Evolutionary conservation across 139 green algal genomes (phyloP).

Genomic region (Nannochloris sp.): DNA sequence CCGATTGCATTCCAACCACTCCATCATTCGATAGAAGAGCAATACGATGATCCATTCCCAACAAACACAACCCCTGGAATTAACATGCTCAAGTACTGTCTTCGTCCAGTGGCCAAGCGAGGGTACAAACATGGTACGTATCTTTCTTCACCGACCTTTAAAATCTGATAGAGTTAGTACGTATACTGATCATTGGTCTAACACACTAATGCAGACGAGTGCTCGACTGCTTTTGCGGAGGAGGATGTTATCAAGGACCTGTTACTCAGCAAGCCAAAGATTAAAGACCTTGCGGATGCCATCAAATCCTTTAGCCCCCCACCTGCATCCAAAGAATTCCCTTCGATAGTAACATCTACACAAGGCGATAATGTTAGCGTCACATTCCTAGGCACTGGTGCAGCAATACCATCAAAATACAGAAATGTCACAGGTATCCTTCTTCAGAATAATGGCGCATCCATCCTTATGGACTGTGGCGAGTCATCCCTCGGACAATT

Average conservation of each 20-base stretch:
- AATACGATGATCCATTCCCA: conserved; percentile 1
- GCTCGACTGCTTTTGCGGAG: too few relatives aligned
- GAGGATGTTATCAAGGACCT: too few relatives aligned
- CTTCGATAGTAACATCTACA: conserved; percentile 1
- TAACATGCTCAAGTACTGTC: conserved; percentile 45
- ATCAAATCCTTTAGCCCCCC: background rate
- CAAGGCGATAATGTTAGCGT: conserved; percentile 31
- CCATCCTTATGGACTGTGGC: conserved; percentile 81
- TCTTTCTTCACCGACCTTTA: too few relatives aligned
- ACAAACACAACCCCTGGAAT: conserved; percentile 4
- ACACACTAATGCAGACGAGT: too few relatives aligned
- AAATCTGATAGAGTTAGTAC: too few relatives aligned
- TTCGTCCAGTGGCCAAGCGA: conserved; percentile 34
- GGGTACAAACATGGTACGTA: conserved; percentile 30
- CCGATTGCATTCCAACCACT: conserved; percentile 54
- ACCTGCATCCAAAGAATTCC: background rate
- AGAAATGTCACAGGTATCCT: conserved; percentile 88
- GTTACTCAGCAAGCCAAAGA: background rate
- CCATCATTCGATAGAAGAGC: background rate
- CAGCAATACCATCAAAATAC: conserved; percentile 83
- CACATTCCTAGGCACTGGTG: conserved; percentile 53
- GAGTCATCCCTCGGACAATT: conserved; percentile 87
- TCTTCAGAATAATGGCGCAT: conserved; percentile 40
- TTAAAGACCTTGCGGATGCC: background rate
- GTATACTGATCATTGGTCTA: too few relatives aligned